Percentiles rank a stretch among this genome's conserved stretches.
Evolutionary conservation across 1,284 basidiomycete genomes (phyloP).

Genomic region (Caloboletus inedulis): DNA sequence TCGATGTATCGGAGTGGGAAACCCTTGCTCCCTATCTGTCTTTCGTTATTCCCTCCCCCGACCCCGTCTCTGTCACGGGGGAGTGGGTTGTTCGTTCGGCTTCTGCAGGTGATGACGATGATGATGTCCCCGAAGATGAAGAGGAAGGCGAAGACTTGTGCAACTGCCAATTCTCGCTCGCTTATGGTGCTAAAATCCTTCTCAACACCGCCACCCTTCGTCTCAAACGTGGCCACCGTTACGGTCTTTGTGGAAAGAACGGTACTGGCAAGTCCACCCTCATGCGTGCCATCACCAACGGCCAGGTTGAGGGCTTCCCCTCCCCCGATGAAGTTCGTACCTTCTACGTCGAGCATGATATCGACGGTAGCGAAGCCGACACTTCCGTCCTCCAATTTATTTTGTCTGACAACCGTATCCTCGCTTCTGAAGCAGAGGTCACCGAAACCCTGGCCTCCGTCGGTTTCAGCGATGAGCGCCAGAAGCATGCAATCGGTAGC

Average conservation of each 20-base stretch:
- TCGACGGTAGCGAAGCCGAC: slow-evolving; percentile 92
- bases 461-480: slow-evolving; percentile 88
- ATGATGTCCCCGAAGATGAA: slow-evolving; percentile 77
- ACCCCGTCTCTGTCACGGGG: slow-evolving; percentile 67
- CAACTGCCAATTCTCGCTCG: slow-evolving; percentile 97
- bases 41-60: slow-evolving; percentile 64
- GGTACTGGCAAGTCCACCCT: slow-evolving; percentile 98
- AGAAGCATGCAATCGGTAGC: slow-evolving; percentile 82
- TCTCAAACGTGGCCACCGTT: slow-evolving; percentile 97
- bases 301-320: slow-evolving; percentile 97
- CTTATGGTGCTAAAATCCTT: slow-evolving; percentile 98
- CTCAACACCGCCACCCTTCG: slow-evolving; percentile 95
- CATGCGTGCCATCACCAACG: slow-evolving; percentile 95
- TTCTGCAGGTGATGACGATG: slow-evolving; percentile 71
- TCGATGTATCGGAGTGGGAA: slow-evolving; percentile 88
- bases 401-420: slow-evolving; percentile 81
- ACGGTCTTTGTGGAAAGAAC: slow-evolving; percentile 97
- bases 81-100: slow-evolving; percentile 91
- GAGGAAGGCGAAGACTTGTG: slow-evolving; percentile 97
- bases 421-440: slow-evolving; percentile 68
- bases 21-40: slow-evolving; percentile 75
- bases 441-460: slow-evolving; percentile 83
- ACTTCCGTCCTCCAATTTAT: slow-evolving; percentile 92
- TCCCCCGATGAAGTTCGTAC: slow-evolving; percentile 94
- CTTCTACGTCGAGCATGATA: slow-evolving; percentile 99